Percentiles rank a stretch among this genome's conserved stretches.
These are phyloP conservation scores for Geosmithia putterillii DNA, from an alignment of 2,329 filamentous ascomycete genomes.

Conservation along the genomic window DNA sequence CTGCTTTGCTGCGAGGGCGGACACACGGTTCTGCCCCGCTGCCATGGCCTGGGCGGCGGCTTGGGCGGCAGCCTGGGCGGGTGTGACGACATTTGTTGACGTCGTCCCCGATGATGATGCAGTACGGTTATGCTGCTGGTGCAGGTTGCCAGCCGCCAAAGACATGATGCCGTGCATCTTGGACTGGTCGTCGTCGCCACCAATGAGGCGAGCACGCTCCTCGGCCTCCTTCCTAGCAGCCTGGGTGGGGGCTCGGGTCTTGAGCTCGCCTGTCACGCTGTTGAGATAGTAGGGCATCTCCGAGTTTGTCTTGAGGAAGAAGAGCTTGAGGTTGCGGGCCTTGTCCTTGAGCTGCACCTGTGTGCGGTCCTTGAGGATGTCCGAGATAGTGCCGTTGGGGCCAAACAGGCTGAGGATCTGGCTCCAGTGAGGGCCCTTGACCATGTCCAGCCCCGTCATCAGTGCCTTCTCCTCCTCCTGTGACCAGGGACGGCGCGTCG, in stretches of 20 bases:
- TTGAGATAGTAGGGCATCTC: conserved; percentile 83
- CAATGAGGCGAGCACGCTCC: conserved; percentile 44
- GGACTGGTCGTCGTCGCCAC: conserved; percentile 43
- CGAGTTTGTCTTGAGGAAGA: conserved; percentile 82
- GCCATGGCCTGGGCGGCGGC: conserved; percentile 9
- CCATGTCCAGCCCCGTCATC: conserved; percentile 77
- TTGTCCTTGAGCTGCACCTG: conserved; percentile 92
- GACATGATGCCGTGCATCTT: conserved; percentile 49
- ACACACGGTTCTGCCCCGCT: conserved; percentile 4
- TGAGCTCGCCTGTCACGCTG: conserved; percentile 79
- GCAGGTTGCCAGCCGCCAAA: conserved; percentile 28
- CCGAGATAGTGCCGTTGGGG: conserved; percentile 63
- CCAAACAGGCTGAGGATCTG: conserved; percentile 82
- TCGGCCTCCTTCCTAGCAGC: conserved; percentile 58
- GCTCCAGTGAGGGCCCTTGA: conserved; percentile 87
- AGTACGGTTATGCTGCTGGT: too few relatives aligned
- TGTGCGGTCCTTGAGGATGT: conserved; percentile 76
- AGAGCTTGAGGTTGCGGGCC: conserved; percentile 77
- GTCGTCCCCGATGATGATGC: too few relatives aligned
- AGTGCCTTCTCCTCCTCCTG: conserved; percentile 82
- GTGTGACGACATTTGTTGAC: conserved; percentile 16
- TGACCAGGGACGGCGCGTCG: conserved; percentile 69
- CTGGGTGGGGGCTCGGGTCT: conserved; percentile 68
- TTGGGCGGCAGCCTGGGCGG: conserved; percentile 17
- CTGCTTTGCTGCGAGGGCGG: background rate